Evolutionary conservation across 495 filamentous ascomycete genomes (phyloP).

Genomic region (Neurospora cerealis): DNA sequence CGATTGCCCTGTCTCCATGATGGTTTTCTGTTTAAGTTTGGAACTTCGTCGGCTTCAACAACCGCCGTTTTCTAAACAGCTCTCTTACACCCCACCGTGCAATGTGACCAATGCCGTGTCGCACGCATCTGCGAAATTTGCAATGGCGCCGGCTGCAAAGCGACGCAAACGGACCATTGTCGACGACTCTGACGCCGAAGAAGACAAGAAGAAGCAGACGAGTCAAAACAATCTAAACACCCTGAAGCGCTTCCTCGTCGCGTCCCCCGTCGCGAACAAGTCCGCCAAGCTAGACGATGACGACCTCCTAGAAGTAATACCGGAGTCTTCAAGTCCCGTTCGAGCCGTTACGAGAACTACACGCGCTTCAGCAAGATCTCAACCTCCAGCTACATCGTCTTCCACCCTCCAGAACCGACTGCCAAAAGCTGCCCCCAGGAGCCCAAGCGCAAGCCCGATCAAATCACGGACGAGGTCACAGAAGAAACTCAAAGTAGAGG

Average conservation of each 20-base stretch:
- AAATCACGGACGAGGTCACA: slow-evolving; percentile 24
- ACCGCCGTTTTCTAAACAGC: not conserved
- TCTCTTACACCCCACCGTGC: not conserved
- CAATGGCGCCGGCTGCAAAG: slow-evolving; percentile 47
- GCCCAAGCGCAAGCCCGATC: slow-evolving; percentile 40
- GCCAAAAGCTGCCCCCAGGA: slow-evolving; percentile 16
- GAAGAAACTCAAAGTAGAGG: slow-evolving; percentile 29
- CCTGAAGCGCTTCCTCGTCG: slow-evolving; percentile 31
- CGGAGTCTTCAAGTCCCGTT: slow-evolving; percentile 24
- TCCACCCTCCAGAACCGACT: slow-evolving; percentile 4
- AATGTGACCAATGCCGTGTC: slow-evolving; percentile 17
- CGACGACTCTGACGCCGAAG: slow-evolving; percentile 24
- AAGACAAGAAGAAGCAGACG: slow-evolving; percentile 14
- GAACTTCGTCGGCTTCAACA: not conserved
- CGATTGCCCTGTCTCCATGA: not conserved
- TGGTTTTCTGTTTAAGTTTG: not conserved
- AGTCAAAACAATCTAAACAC: slow-evolving; percentile 25
- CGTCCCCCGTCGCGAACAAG: slow-evolving; percentile 27
- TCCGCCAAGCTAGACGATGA: not conserved
- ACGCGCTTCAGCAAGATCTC: slow-evolving; percentile 9
- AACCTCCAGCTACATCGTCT: slow-evolving; percentile 7
- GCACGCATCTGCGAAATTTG: slow-evolving; percentile 8
- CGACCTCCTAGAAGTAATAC: slow-evolving; percentile 7
- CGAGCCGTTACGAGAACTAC: slow-evolving; percentile 18
- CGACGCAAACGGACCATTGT: slow-evolving; percentile 39